Evolutionary conservation across 2,329 filamentous ascomycete genomes (phyloP).

Genomic region (Alternaria hordeiaustralica): DNA sequence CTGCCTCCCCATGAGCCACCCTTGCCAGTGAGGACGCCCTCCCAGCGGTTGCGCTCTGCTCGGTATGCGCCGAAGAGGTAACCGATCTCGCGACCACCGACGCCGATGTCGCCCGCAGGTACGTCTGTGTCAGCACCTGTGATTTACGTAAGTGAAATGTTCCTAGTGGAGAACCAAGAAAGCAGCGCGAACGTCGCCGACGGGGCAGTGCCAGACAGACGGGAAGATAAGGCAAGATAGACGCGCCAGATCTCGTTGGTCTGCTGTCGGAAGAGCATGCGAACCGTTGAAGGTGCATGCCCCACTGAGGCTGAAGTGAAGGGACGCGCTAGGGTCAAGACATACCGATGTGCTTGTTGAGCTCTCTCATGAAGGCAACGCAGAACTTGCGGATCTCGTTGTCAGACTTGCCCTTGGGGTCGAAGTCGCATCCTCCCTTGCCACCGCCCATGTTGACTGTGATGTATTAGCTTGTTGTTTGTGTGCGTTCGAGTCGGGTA

Average conservation of each 20-base stretch:
- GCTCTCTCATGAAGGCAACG: constrained; percentile 92
- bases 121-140: constrained; percentile 86
- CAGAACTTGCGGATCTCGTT: constrained; percentile 98
- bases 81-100: constrained; percentile 88
- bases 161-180: constrained; percentile 12
- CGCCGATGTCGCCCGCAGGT: constrained; percentile 95
- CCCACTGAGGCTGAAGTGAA: constrained; percentile 15
- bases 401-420: constrained; percentile 98
- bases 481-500: neutral
- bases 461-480: constrained; percentile 13
- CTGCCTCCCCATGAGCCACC: constrained; percentile 90
- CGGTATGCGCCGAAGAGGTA: constrained; percentile 96
- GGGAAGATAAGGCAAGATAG: constrained; percentile 22
- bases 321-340: constrained; percentile 10
- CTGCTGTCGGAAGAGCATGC: constrained; percentile 20
- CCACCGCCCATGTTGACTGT: constrained; percentile 92
- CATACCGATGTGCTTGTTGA: constrained; percentile 82
- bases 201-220: constrained; percentile 8
- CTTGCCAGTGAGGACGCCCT: constrained; percentile 96
- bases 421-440: constrained; percentile 97
- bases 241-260: constrained; percentile 20
- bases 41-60: constrained; percentile 85
- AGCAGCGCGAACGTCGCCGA: constrained; percentile 5
- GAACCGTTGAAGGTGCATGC: constrained; percentile 17
- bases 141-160: constrained; percentile 50